Base-by-base conservation (phyloP, 2,329 filamentous ascomycete genomes). In the Calycina herbarum region DNA sequence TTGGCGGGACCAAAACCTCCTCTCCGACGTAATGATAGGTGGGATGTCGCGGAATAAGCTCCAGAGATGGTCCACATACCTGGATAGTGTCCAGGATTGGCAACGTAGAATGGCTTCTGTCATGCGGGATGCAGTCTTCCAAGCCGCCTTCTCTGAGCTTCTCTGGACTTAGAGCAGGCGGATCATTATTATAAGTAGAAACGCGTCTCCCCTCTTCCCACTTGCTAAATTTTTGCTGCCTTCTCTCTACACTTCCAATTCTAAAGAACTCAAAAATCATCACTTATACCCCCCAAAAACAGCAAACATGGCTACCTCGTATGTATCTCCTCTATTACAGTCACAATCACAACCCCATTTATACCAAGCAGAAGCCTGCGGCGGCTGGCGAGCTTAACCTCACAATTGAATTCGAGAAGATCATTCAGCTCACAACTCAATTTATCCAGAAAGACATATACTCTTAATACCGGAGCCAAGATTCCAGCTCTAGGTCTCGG, bases 401-500 rank as follows among this genome's bases (percentile, higher is more conserved):
- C 67, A 27, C 68, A 73, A 3, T 48, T 71, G 13, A 64, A 64
- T 27, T 61, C 63, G 51, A 57, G 38, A 40, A 62, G 65, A 59
- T n/a, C 63, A 58, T 68, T 61, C 54, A 70, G 68, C 70, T 73
- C 72, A 72, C 69, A 61, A 31, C 45, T 57, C 8, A 38, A 38
- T 27, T 20, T 58, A 51, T 65, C 67, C 65, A 78, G 76, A 67
- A 83, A 83, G 73, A 85, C 86, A 74, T 89, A 88, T 76, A 88
- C 85, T 71, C 86, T 92, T 77, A 91, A 92, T 80, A 89, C 88
- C 63, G 91, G 92, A 66, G 89, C 85, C 77, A 88, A 91, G 79
- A 95, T 95, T 67, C 90, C 90, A 64, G 88, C 88, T 72, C 78
- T 94, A 70, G 91, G 90, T 67, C 83, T 94, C 57, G 91, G 91